Evolutionary conservation across 2,329 filamentous ascomycete genomes (phyloP).

Genomic region (Pestalotiopsis sp.): DNA sequence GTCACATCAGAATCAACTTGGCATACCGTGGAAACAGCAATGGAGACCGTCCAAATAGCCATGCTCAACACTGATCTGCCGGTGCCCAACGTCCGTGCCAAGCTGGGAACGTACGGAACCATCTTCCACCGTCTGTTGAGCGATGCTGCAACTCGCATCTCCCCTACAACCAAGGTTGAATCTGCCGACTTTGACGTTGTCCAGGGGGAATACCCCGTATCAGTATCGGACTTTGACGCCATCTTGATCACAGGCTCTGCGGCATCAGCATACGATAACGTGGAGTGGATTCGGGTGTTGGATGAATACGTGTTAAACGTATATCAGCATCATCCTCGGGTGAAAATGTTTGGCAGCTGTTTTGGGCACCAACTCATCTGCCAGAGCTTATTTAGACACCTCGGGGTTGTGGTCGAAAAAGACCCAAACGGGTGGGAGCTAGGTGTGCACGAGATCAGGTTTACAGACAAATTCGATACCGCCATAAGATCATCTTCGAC

Average conservation of each 20-base stretch:
- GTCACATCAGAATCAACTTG: background rate
- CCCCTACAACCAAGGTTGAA: constrained; percentile 16
- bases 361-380: constrained; percentile 41
- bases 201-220: constrained; percentile 31
- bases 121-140: constrained; percentile 1
- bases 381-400: constrained; percentile 32
- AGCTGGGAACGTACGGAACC: background rate
- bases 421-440: constrained; percentile 26
- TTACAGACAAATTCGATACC: constrained; percentile 20
- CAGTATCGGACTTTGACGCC: constrained; percentile 29
- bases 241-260: constrained; percentile 39
- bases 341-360: constrained; percentile 41
- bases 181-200: constrained; percentile 39
- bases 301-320: constrained; percentile 20
- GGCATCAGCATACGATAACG: constrained; percentile 19
- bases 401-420: constrained; percentile 20
- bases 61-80: constrained; percentile 6
- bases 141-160: background rate
- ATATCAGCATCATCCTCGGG: constrained; percentile 23
- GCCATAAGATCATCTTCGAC: constrained; percentile 15
- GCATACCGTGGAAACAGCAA: constrained; percentile 17
- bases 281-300: constrained; percentile 8
- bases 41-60: constrained; percentile 15
- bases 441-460: constrained; percentile 21
- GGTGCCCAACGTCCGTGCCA: constrained; percentile 4